These are phyloP conservation scores for Saturnispora diversa DNA, from an alignment of 805 yeast species.

Conservation along the genomic window DNA sequence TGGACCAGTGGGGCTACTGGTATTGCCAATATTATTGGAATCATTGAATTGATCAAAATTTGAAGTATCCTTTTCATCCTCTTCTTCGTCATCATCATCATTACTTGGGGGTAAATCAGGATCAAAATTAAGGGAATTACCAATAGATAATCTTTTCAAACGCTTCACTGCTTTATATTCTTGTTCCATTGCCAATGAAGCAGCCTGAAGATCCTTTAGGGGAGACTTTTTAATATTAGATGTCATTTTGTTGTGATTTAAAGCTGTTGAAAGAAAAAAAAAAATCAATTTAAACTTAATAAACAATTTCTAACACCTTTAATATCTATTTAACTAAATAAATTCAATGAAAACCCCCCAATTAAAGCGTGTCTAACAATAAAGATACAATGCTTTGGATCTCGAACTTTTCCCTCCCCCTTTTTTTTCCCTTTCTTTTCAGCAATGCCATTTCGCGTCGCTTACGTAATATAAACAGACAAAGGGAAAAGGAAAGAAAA, in stretches of 20 bases:
- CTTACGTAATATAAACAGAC: no score
- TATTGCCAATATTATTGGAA: not conserved
- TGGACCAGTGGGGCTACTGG: no score
- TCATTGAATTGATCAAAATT: not conserved
- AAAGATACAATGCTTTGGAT: no score
- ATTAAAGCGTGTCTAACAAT: no score
- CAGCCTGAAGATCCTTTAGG: constrained; percentile 39
- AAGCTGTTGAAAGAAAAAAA: not conserved
- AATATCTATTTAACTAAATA: no score
- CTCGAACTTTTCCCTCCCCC: no score
- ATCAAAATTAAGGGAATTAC: constrained; percentile 50
- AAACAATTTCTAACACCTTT: no score
- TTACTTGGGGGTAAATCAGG: constrained; percentile 53
- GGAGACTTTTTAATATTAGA: constrained; percentile 17
- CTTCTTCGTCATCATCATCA: constrained; percentile 1
- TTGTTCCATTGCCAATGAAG: constrained; percentile 69
- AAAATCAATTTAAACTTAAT: not conserved
- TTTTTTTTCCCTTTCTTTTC: no score
- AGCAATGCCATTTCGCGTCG: no score
- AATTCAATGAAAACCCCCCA: no score
- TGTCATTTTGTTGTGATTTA: not conserved
- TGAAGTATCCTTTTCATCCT: not conserved
- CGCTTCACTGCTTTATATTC: constrained; percentile 69
- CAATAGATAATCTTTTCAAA: constrained; percentile 65
- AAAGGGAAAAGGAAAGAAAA: no score